Conservation (phyloP, 352 stramenopile species). For the Halophytophthora batemanensis region DNA sequence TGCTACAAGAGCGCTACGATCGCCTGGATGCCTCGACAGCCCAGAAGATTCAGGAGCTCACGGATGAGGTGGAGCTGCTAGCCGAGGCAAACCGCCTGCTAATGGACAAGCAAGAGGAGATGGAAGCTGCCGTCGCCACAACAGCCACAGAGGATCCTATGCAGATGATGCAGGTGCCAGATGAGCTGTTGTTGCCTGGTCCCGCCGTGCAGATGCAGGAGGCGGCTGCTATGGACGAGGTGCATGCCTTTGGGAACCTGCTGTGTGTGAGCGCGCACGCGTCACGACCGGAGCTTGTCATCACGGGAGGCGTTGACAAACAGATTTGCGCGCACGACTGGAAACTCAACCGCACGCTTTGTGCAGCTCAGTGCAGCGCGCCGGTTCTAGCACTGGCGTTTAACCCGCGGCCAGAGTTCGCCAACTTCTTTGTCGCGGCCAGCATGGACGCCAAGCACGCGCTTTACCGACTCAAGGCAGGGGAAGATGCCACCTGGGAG, state of each 20-base stretch:
- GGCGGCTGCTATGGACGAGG: constrained; percentile 35
- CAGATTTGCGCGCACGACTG: constrained; percentile 70
- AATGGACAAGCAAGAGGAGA: constrained; percentile 41
- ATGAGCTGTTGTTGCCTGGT: constrained; percentile 67
- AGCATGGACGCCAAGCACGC: constrained; percentile 75
- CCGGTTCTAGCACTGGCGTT: constrained; percentile 65
- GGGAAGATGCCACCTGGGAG: constrained; percentile 28
- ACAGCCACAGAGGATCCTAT: constrained; percentile 2
- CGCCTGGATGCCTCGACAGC: constrained; percentile 26
- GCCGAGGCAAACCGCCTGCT: constrained; percentile 71
- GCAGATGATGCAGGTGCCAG: constrained; percentile 45
- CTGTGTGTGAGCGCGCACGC: constrained; percentile 55
- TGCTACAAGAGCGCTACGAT: constrained; percentile 52
- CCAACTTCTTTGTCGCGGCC: constrained; percentile 55
- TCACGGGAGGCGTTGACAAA: constrained; percentile 77
- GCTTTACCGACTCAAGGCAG: constrained; percentile 42
- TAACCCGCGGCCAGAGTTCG: constrained; percentile 37
- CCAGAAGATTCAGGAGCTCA: constrained; percentile 49
- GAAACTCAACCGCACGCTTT: constrained; percentile 42
- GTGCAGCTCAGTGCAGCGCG: constrained; percentile 23
- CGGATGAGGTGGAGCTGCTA: constrained; percentile 73
- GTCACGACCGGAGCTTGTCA: constrained; percentile 33
- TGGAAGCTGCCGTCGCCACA: background rate
- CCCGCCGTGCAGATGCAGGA: constrained; percentile 25
- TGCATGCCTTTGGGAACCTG: constrained; percentile 67